These are phyloP conservation scores for Stachybotrys echinatus DNA, from an alignment of 2,329 filamentous ascomycete species.

Conservation along the genomic window DNA sequence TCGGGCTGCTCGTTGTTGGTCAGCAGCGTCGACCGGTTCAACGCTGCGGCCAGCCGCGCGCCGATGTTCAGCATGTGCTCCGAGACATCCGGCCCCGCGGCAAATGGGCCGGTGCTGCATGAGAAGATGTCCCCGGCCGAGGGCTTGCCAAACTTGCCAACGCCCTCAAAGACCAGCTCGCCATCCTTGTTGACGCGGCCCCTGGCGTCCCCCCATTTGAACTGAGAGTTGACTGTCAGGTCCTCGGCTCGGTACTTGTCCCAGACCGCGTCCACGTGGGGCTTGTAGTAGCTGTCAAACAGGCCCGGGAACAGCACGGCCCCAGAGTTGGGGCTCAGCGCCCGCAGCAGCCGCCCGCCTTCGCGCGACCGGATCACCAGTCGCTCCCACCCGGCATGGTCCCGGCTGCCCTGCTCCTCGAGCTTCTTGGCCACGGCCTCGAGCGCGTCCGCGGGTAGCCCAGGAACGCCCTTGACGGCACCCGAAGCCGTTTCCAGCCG, in stretches of 20 bases:
- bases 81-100: constrained; percentile 30
- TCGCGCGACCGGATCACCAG: constrained; percentile 38
- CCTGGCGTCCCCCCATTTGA: constrained; percentile 40
- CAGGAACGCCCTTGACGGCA: constrained; percentile 38
- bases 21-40: constrained; percentile 69
- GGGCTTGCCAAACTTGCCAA: constrained; percentile 44
- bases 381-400: constrained; percentile 46
- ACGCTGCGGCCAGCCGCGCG: constrained; percentile 68
- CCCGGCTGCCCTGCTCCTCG: constrained; percentile 35
- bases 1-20: constrained; percentile 45
- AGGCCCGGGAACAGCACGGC: constrained; percentile 36
- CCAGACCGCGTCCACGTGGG: constrained; percentile 49
- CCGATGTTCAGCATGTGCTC: constrained; percentile 56
- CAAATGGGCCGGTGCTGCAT: constrained; percentile 54
- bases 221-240: constrained; percentile 50
- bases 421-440: constrained; percentile 38
- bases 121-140: constrained; percentile 44
- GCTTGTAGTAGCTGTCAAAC: constrained; percentile 44
- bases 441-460: constrained; percentile 42
- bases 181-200: constrained; percentile 33
- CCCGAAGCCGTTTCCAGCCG: constrained; percentile 43
- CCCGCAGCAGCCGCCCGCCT: constrained; percentile 37
- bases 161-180: constrained; percentile 32
- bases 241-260: constrained; percentile 35
- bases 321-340: constrained; percentile 48